These are phyloP conservation scores for Epichloe brachyelytri DNA, from an alignment of 2,329 filamentous ascomycete species.

Conservation along the genomic window DNA sequence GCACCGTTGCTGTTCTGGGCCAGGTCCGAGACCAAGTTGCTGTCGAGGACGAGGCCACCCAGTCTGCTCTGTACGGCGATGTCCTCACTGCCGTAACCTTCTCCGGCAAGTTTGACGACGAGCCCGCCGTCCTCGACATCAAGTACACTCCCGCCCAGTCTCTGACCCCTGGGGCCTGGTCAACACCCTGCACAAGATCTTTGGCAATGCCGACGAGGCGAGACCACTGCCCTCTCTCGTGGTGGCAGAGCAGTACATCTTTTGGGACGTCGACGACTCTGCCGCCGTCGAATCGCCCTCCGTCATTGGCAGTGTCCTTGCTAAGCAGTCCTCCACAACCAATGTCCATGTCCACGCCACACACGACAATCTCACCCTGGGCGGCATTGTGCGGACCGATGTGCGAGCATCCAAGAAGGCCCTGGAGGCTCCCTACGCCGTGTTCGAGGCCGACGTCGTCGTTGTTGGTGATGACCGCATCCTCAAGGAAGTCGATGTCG, in stretches of 20 bases:
- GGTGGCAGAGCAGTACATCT: slow-evolving; percentile 70
- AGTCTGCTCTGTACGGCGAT: slow-evolving; percentile 85
- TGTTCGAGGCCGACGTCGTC: slow-evolving; percentile 65
- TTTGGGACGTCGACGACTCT: slow-evolving; percentile 83
- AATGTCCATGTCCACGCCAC: slow-evolving; percentile 49
- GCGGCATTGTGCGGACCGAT: slow-evolving; percentile 73
- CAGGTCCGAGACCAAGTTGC: slow-evolving; percentile 66
- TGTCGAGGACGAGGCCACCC: slow-evolving; percentile 60
- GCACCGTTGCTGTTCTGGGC: slow-evolving; percentile 72
- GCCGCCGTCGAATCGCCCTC: slow-evolving; percentile 50
- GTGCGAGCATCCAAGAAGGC: slow-evolving; percentile 72
- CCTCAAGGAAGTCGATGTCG: slow-evolving; percentile 62
- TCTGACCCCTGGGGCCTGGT: slow-evolving; percentile 41
- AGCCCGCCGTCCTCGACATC: slow-evolving; percentile 61
- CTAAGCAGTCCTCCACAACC: slow-evolving; percentile 57
- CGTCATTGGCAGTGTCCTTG: slow-evolving; percentile 45
- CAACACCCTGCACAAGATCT: slow-evolving; percentile 35
- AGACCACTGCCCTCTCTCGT: slow-evolving; percentile 31
- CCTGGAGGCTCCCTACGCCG: slow-evolving; percentile 69
- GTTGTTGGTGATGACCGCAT: slow-evolving; percentile 72
- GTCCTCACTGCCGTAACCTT: slow-evolving; percentile 78
- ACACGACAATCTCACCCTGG: slow-evolving; percentile 55
- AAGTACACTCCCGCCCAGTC: slow-evolving; percentile 68
- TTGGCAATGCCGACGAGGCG: slow-evolving; percentile 40
- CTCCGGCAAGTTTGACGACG: slow-evolving; percentile 49